Evolutionary conservation across 1,139 yeast genomes (phyloP), one percentile per base, ranked within the genome.

Genomic region (Geotrichum klebahnii): DNA sequence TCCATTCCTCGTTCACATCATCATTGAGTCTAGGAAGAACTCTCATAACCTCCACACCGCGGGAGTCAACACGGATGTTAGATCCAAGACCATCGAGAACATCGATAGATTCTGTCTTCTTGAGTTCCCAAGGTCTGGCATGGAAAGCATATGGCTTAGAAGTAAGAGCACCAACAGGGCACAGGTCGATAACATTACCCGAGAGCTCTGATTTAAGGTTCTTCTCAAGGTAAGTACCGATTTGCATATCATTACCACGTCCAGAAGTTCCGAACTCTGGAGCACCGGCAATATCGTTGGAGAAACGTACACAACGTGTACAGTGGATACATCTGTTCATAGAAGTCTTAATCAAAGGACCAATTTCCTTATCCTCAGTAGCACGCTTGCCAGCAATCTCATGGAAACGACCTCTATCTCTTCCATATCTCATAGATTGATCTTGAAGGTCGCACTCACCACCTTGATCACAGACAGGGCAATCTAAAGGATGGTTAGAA

Each of bases 271-370:
- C 96, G 57, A 87, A 78, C 70, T 87, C 96, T 24, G 95, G 90
- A 32, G 95, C 94, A 59, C 96, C 96, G 38, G 96, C 96, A 57
- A 87, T 83, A 66, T 87, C 96, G 69, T 87, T 87, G 76, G 89
- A 76, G 70, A 87, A 87, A 66, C 96, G 80, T 33, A 87, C 89
- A 76, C 96, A 87, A 68, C 96, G 79, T 26, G 96, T 87, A 73
- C 96, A 87, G 70, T 87, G 96, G 63, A 87, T 87, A 72, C 96
- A 87, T 70, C 96, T 79, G 73, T 87, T 87, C 96, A 87, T 87
- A 44, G 90, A 82, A 45, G 96, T 87, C 73, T 87, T 87, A 63
- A 87, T 84, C 64, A 87, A 76, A 3, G 96, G 96, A 38, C 96
- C 96, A 67, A 87, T 80, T 56, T 90, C 88, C 72, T 87, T 87